These are phyloP conservation scores for Mucor sp. DNA, from an alignment of 371 early-diverging fungal species.

Conservation along the genomic window DNA sequence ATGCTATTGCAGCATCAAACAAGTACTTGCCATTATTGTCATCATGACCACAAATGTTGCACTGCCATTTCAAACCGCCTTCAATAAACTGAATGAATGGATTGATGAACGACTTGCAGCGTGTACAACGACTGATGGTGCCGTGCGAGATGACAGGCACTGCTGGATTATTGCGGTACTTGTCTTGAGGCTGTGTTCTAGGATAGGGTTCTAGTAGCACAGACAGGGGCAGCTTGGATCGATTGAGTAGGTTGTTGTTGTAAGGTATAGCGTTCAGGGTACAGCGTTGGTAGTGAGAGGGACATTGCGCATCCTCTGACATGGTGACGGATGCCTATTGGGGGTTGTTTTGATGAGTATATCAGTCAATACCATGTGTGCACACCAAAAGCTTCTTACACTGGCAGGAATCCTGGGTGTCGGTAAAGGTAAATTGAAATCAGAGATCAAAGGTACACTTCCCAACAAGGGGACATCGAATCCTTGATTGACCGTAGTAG, in stretches of 20 bases:
- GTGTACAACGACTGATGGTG: constrained; percentile 73
- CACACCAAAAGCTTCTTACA: constrained; percentile 32
- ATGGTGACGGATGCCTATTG: constrained; percentile 51
- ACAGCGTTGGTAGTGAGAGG: constrained; percentile 63
- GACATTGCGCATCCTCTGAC: constrained; percentile 48
- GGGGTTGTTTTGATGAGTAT: no score
- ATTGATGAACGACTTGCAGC: constrained; percentile 86
- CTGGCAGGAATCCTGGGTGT: constrained; percentile 42
- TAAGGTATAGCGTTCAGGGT: constrained; percentile 76
- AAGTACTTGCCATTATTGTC: constrained; percentile 66
- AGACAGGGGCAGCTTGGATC: constrained; percentile 74
- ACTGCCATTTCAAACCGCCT: constrained; percentile 78
- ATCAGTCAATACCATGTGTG: no score
- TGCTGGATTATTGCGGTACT: constrained; percentile 24
- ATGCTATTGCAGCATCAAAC: background rate
- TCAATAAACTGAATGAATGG: constrained; percentile 81
- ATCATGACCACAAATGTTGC: constrained; percentile 78
- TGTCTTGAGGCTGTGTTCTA: constrained; percentile 30
- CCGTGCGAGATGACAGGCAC: constrained; percentile 66
- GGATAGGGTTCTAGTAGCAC: constrained; percentile 74
- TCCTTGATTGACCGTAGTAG: background rate
- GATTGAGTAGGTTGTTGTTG: constrained; percentile 58
- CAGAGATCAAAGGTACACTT: constrained; percentile 48
- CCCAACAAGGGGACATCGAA: constrained; percentile 45
- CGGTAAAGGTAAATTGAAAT: constrained; percentile 31